Evolutionary conservation across 2,329 filamentous ascomycete genomes (phyloP).

Genomic region (Cercospora citrullina): DNA sequence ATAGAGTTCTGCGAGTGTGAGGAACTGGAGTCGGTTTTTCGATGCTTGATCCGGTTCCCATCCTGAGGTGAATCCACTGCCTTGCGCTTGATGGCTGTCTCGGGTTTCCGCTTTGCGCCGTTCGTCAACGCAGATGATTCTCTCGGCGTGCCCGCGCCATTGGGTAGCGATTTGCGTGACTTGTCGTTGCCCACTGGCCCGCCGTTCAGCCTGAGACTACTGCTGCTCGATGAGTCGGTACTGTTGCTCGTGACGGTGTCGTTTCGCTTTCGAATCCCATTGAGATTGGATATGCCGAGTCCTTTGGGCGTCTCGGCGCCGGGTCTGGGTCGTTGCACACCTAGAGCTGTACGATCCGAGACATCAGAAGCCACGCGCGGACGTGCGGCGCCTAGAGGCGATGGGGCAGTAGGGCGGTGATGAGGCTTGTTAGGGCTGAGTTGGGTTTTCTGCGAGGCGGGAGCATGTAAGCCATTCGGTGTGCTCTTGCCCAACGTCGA

Average conservation of each 20-base stretch:
- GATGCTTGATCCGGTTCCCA: constrained; percentile 34
- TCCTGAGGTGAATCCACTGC: constrained; percentile 41
- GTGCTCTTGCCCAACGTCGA: constrained; percentile 31
- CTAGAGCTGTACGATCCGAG: constrained; percentile 33
- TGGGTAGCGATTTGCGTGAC: constrained; percentile 35
- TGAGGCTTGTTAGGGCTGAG: constrained; percentile 43
- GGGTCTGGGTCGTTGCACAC: constrained; percentile 30
- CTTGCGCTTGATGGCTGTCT: constrained; percentile 48
- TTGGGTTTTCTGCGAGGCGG: constrained; percentile 34
- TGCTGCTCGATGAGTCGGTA: constrained; percentile 23
- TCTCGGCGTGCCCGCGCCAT: constrained; percentile 40
- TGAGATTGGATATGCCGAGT: constrained; percentile 45
- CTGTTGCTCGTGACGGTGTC: constrained; percentile 35
- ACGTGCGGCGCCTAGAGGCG: constrained; percentile 61
- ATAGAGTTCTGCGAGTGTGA: constrained; percentile 34
- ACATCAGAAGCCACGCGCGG: constrained; percentile 62
- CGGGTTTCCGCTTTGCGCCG: constrained; percentile 31
- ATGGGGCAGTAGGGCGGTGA: constrained; percentile 62
- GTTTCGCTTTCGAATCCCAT: constrained; percentile 35
- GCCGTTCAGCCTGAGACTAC: constrained; percentile 21
- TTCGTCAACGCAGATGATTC: constrained; percentile 16
- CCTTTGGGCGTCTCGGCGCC: constrained; percentile 46
- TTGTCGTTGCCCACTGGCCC: constrained; percentile 25
- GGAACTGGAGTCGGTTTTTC: constrained; percentile 38
- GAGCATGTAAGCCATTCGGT: constrained; percentile 31